Evolutionary conservation across 108 stramenopile genomes (phyloP), one percentile per base, ranked within the genome.

Genomic region (Nitzschia sp.): DNA sequence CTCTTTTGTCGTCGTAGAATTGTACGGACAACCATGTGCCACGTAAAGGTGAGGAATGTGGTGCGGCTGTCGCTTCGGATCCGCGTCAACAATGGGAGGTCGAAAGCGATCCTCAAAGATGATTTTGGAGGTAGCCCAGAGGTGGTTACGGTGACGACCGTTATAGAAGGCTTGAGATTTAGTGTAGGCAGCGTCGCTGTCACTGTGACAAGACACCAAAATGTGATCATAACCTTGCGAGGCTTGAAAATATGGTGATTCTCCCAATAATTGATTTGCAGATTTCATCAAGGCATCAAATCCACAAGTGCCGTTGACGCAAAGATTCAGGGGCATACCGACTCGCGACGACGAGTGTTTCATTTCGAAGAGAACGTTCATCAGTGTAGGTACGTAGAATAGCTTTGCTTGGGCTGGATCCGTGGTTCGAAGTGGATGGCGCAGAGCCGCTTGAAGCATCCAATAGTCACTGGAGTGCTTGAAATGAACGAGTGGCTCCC

Each of bases 351-450:
- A 29, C 15, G 9, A n/a, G 5, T 8, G 19, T 15, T 55, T 13
- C 5, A 68, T 13, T 15, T 68, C 54, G n/a, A 11, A 19, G 36
- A 42, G 24, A 17, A 64, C 4, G 18, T 66, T 70, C 26, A 66
- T 8, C 13, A 74, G 38, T 3, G 46, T 46, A 3, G 72, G 72
- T 5, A 74, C 55, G 15, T 69, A 5, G 29, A 76, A 76, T 17
- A 76, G 29, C n/a, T 62, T 55, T 21, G 75, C 75, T 34, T 68
- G n/a, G 21, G 15, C 8, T n/a, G 68, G 67, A 54, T 76, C 68
- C 15, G 2, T 27, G 4, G 75, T 76, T 27, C 75, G 35, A 57
- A 76, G 60, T 17, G 75, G 75, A 59, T 76, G 75, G n/a, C 27
- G 6, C 46, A 64, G 8, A 29, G 53, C 54, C 9, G 9, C 15